A percentile compares a stretch with the other conserved stretches of the same genome.
These are phyloP conservation scores for Spatholobus suberectus DNA, from an alignment of 306 rosid species.

Conservation along the genomic window DNA sequence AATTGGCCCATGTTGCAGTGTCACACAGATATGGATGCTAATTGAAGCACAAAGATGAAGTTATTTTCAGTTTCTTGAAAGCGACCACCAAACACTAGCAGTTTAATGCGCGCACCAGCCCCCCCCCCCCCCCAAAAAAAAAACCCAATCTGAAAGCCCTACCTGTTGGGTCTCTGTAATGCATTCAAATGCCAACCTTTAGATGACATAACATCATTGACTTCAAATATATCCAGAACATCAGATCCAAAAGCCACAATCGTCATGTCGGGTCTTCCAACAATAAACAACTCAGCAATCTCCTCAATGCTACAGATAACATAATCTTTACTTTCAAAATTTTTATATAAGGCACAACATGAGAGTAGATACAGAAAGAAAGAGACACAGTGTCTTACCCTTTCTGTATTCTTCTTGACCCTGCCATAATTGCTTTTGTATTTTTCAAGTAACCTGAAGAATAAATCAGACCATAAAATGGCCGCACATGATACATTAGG, in stretches of 20 bases:
- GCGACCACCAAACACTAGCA: background rate
- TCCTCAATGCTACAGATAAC: constrained; percentile 70
- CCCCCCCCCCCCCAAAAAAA: background rate
- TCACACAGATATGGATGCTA: constrained; percentile 93
- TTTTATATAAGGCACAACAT: constrained; percentile 3
- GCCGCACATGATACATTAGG: constrained; percentile 30
- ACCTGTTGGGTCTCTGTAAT: constrained; percentile 95
- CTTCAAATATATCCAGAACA: constrained; percentile 88
- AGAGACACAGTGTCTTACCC: constrained; percentile 55
- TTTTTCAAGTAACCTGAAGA: constrained; percentile 83
- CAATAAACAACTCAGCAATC: constrained; percentile 74
- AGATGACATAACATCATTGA: constrained; percentile 86
- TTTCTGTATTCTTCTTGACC: constrained; percentile 68
- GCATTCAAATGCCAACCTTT: constrained; percentile 99
- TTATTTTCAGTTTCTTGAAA: constrained; percentile 37
- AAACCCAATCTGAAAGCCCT: background rate
- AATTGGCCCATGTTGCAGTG: constrained; percentile 83
- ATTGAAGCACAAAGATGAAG: constrained; percentile 39
- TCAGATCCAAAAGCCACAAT: constrained; percentile 83
- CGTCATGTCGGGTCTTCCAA: constrained; percentile 95
- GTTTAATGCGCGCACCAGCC: background rate
- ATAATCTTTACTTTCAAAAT: constrained; percentile 18
- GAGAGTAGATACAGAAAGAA: background rate
- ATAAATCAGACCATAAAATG: constrained; percentile 38
- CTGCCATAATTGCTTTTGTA: constrained; percentile 84